phyloP scores from a whole-genome alignment of 2,329 filamentous ascomycete species.

The Cladosporium sphaerospermum region DNA sequence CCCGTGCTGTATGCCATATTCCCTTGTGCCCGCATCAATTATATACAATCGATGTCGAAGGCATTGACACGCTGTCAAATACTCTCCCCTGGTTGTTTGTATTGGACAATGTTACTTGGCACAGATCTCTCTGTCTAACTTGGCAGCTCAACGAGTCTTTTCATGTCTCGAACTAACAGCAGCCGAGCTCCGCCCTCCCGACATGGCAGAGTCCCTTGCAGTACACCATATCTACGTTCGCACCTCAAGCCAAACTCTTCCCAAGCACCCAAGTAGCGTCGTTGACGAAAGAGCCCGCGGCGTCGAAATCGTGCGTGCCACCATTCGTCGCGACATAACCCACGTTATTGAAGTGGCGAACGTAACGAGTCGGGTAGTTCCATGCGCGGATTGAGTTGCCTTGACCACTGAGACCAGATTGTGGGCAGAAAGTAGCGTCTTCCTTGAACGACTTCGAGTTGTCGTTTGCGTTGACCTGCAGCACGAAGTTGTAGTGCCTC shows the following conservation, averaged over 20 bases:
- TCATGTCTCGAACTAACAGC: too few species aligned
- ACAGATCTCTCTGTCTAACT: too few species aligned
- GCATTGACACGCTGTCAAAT: too few species aligned
- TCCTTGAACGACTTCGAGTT: conserved; percentile 52
- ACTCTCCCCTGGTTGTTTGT: too few species aligned
- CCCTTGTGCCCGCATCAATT: too few species aligned
- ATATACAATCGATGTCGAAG: too few species aligned
- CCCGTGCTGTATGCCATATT: too few species aligned
- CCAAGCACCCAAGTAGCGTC: conserved; percentile 50
- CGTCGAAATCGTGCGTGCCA: conserved; percentile 51
- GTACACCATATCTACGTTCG: too few species aligned
- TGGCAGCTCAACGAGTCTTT: too few species aligned
- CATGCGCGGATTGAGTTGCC: conserved; percentile 52
- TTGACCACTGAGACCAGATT: conserved; percentile 45
- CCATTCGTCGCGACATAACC: conserved; percentile 49
- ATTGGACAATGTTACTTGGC: too few species aligned
- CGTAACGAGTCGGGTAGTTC: conserved; percentile 54
- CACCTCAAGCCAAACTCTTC: conserved; percentile 38
- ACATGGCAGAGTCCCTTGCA: too few species aligned
- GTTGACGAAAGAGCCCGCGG: conserved; percentile 43
- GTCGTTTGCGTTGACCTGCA: conserved; percentile 47
- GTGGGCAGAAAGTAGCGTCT: conserved; percentile 58
- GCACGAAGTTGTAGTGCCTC: conserved; percentile 49
- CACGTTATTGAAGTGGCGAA: conserved; percentile 49
- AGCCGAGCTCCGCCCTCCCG: too few species aligned